Conservation (phyloP, 148 eudicot species). For the Diospyros kaki region DNA sequence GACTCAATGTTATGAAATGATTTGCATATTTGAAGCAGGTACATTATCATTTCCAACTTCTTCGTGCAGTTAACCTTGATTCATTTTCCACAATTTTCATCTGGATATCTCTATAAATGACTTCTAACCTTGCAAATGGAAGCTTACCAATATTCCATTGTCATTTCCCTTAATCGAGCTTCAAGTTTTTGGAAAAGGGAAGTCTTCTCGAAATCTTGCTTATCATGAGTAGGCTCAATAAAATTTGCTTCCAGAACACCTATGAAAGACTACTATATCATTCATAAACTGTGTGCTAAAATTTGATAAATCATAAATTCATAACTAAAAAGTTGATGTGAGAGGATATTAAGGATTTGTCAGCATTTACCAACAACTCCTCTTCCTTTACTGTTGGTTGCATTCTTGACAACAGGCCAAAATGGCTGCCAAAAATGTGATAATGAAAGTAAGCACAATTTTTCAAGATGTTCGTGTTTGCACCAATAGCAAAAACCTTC, state of each 20-base stretch:
- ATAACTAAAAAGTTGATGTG: neutral
- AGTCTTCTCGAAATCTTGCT: conserved; percentile 92
- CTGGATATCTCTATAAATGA: too few species aligned
- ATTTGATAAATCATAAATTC: neutral
- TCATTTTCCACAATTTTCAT: too few species aligned
- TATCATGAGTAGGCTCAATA: conserved; percentile 79
- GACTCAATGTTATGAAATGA: too few species aligned
- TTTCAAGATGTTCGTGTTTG: neutral
- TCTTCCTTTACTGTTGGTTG: conserved; percentile 52
- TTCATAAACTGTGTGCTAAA: neutral
- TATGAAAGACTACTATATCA: conserved; percentile 13
- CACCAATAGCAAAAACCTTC: neutral
- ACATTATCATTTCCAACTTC: too few species aligned
- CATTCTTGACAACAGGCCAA: conserved; percentile 58
- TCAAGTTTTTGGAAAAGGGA: conserved; percentile 79
- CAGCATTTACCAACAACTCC: conserved; percentile 74
- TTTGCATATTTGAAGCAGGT: too few species aligned
- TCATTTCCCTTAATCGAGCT: conserved; percentile 75
- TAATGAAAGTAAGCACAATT: conserved; percentile 7
- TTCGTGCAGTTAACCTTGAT: too few species aligned
- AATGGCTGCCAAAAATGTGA: conserved; percentile 57
- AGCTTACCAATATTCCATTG: conserved; percentile 82
- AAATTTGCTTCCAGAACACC: conserved; percentile 86
- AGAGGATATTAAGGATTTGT: neutral
- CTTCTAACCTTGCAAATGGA: neutral